Conservation (phyloP, 306 rosid genomes). For the Medicago ruthenica region DNA sequence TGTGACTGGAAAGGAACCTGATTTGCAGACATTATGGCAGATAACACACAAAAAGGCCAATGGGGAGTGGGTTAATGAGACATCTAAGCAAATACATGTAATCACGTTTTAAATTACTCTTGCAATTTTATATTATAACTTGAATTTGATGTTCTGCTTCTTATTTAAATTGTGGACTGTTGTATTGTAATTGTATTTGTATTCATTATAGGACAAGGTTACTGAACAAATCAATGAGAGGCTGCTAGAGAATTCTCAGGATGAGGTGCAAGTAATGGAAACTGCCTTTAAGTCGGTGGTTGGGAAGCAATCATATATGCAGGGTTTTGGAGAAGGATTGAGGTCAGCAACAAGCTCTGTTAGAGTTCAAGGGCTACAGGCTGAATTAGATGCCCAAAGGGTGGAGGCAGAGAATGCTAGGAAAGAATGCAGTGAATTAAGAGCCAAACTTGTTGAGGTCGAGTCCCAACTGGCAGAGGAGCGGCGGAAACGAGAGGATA, state of each 20-base stretch:
- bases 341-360: background rate
- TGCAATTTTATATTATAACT: slow-evolving; percentile 12
- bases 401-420: slow-evolving; percentile 46
- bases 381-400: slow-evolving; percentile 50
- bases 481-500: slow-evolving; percentile 41
- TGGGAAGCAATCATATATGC: slow-evolving; percentile 42
- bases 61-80: slow-evolving; percentile 53
- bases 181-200: background rate
- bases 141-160: slow-evolving; percentile 16
- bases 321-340: slow-evolving; percentile 24
- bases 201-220: slow-evolving; percentile 47
- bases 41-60: slow-evolving; percentile 50
- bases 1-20: slow-evolving; percentile 55
- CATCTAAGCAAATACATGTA: slow-evolving; percentile 54
- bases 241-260: slow-evolving; percentile 34
- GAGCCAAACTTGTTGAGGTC: slow-evolving; percentile 44
- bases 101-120: background rate
- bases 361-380: slow-evolving; percentile 27
- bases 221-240: slow-evolving; percentile 41
- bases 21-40: slow-evolving; percentile 51
- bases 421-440: slow-evolving; percentile 40
- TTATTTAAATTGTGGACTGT: slow-evolving; percentile 12
- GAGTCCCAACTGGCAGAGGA: slow-evolving; percentile 49
- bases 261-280: slow-evolving; percentile 29
- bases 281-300: slow-evolving; percentile 47